Conservation (phyloP, 148 eudicot species). For the Hydrangea macrophylla region DNA sequence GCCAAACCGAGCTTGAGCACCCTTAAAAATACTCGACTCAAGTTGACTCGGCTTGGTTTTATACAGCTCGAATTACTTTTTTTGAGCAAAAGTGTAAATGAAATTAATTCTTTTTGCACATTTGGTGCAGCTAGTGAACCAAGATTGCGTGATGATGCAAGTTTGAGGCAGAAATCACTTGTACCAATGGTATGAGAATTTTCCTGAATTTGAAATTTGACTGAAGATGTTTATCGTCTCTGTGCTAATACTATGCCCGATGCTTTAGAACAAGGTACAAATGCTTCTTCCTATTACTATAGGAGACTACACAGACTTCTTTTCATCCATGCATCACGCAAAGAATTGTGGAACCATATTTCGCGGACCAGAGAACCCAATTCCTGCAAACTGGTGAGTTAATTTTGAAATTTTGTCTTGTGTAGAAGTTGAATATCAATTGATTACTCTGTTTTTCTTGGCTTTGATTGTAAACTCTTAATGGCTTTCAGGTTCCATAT, state of each 20-base stretch:
- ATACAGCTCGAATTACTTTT: too few relatives aligned
- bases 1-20: too few relatives aligned
- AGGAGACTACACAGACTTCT: slow-evolving; percentile 96
- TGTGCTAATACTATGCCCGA: slow-evolving; percentile 1
- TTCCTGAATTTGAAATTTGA: not conserved
- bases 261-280: slow-evolving; percentile 62
- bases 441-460: not conserved
- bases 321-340: slow-evolving; percentile 85
- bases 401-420: not conserved
- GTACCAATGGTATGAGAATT: slow-evolving; percentile 49
- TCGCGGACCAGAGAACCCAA: slow-evolving; percentile 75
- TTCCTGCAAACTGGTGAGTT: slow-evolving; percentile 70
- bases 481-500: slow-evolving; percentile 64
- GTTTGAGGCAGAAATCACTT: slow-evolving; percentile 67
- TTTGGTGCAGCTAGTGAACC: slow-evolving; percentile 75
- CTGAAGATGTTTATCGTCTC: slow-evolving; percentile 2
- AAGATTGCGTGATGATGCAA: slow-evolving; percentile 64
- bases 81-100: not conserved
- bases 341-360: slow-evolving; percentile 83
- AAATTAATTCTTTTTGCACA: not conserved
- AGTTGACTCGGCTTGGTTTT: too few relatives aligned
- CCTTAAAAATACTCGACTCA: too few relatives aligned
- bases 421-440: not conserved
- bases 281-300: slow-evolving; percentile 79
- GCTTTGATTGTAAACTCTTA: slow-evolving; percentile 10